These are phyloP conservation scores for Coniosporium apollinis DNA, from an alignment of 495 filamentous ascomycete genomes.

Conservation along the genomic window DNA sequence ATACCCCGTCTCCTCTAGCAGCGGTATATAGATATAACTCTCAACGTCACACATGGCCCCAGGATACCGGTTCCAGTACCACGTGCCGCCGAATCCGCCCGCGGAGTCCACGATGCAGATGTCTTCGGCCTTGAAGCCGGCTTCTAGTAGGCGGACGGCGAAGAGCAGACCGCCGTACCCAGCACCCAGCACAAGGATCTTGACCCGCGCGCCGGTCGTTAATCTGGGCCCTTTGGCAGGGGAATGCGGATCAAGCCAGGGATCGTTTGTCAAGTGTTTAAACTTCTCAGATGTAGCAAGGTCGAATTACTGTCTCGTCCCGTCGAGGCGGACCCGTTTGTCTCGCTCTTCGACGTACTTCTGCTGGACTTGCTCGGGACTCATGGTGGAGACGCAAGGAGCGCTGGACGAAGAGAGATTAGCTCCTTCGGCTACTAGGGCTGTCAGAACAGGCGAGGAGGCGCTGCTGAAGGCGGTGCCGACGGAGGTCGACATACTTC, in stretches of 20 bases:
- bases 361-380: too few relatives aligned
- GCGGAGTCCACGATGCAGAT: constrained; percentile 33
- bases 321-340: constrained; percentile 31
- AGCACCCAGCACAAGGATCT: constrained; percentile 29
- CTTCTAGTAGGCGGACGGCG: constrained; percentile 33
- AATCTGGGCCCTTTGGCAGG: constrained; percentile 5
- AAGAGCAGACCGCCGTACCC: constrained; percentile 33
- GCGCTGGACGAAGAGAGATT: too few relatives aligned
- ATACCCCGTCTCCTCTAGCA: constrained; percentile 44
- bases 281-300: constrained; percentile 12
- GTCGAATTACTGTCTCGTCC: constrained; percentile 25
- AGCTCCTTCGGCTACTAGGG: too few relatives aligned
- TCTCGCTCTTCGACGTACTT: constrained; percentile 31
- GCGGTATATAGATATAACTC: constrained; percentile 35
- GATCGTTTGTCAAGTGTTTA: constrained; percentile 25
- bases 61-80: constrained; percentile 41
- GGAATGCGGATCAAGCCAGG: constrained; percentile 19
- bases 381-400: too few relatives aligned
- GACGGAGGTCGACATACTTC: too few relatives aligned
- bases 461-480: too few relatives aligned
- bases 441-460: too few relatives aligned
- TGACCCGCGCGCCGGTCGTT: constrained; percentile 1
- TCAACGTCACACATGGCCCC: constrained; percentile 36
- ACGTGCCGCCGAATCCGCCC: constrained; percentile 36
- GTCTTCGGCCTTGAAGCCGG: constrained; percentile 27